Evolutionary conservation across 257 asterid species (phyloP), one percentile per base, ranked within the genome.

Genomic region (Solanum medicagineum): DNA sequence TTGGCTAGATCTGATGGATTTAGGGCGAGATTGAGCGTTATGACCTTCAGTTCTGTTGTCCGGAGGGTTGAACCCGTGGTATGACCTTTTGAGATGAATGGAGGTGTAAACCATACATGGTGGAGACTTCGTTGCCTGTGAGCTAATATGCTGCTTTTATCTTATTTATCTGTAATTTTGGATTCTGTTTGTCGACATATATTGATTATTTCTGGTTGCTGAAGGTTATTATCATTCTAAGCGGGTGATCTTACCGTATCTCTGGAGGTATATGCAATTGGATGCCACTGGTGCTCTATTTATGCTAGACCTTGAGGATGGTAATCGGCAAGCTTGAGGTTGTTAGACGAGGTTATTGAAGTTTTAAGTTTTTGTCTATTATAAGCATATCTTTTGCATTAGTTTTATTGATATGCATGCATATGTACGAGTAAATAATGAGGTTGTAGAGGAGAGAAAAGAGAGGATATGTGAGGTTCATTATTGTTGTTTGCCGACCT

Each of bases 401-500:
- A 83, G 77, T 26, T 82, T 44, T 26, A 4, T 32, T 65, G 10
- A 36, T 80, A 16, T n/a, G 16, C n/a, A 68, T 19, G 81, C 16
- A 7, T n/a, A 19, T 40, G 53, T 77, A 81, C 24, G 56, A 24
- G 59, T 4, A 29, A 40, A 56, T 29, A 22, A 19, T 81, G 55
- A 60, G 47, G 40, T 0, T 5, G 3, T 24, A 69, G 15, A 73
- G 84, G 5, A 66, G 85, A 47, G 85, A 40, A 47, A 86, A 32
- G 81, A 47, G 32, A 11, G 47, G 42, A 4, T 4, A 17, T 54
- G 59, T 55, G 83, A 26, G 82, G 83, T 54, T 60, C 19, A 68
- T 32, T 83, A 10, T 66, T 60, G 24, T 49, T 77, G 45, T 71
- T 86, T 77, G 12, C n/a, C 10, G 94, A 83, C 92, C 94, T 87